Evolutionary conservation across 2,329 filamentous ascomycete species (phyloP).

Genomic region (Apiospora saccharicola): DNA sequence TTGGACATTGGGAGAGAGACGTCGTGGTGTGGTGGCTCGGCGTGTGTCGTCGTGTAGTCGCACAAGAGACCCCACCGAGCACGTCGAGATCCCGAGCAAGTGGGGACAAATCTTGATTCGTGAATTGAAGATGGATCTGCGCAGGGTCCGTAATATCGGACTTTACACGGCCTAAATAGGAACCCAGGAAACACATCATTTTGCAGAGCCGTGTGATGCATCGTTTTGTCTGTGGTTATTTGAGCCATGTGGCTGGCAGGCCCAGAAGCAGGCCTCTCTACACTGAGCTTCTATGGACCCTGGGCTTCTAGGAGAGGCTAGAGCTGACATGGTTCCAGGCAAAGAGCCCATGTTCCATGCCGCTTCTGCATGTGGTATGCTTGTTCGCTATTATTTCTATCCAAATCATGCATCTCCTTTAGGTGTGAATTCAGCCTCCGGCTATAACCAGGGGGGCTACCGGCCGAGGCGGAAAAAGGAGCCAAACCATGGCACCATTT

Average conservation of each 20-base stretch:
- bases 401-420: not conserved
- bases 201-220: constrained; percentile 5
- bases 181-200: not conserved
- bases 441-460: not conserved
- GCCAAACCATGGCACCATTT: not conserved
- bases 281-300: not conserved
- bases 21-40: not conserved
- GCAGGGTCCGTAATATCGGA: constrained; percentile 17
- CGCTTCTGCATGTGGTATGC: not conserved
- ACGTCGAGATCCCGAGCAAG: constrained; percentile 5
- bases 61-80: not conserved
- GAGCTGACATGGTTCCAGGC: not conserved
- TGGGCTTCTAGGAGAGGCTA: not conserved
- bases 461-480: not conserved
- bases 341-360: not conserved
- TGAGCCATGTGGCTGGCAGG: not conserved
- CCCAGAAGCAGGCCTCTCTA: not conserved
- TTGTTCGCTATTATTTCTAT: not conserved
- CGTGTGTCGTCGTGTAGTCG: not conserved
- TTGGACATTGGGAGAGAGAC: not conserved
- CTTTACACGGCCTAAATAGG: constrained; percentile 8
- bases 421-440: constrained; percentile 3
- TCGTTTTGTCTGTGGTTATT: constrained; percentile 3
- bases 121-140: constrained; percentile 15
- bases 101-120: constrained; percentile 19